Evolutionary conservation across 192 early-diverging fungal species (phyloP), one percentile per base, ranked within the genome.

Genomic region (Coemansia asiatica): DNA sequence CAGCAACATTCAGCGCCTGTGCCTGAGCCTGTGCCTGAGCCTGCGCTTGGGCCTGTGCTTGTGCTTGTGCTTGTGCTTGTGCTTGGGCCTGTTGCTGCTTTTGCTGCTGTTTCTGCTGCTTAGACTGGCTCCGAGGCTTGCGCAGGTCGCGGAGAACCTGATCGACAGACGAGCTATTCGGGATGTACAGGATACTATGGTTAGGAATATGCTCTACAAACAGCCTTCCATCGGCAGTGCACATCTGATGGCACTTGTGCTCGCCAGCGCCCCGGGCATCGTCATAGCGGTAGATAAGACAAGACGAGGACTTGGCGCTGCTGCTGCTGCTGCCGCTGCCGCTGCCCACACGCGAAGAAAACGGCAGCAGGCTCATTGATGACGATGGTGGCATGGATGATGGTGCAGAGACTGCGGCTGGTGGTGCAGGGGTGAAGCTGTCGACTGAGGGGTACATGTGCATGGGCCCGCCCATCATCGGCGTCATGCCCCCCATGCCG

Each of bases 131-230:
- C 27, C 67, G 60, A 10, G 51, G 50, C 67, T 64, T 68, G 61
- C 56, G 65, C 61, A 73, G 71, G 35, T 59, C 56, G 57, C 61
- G 28, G 0, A 73, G 71, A 56, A 58, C 67, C 46, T 74, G 66
- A 62, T 74, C 72, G 47, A 77, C 62, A 53, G 61, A 60, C 21
- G 69, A 67, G 38, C 55, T 54, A 9, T 66, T 61, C 35, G 75
- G 75, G n/a, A 72, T 61, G 36, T 68, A 77, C 29, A 77, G 49
- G 29, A 77, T 56, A 59, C 69, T 71, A 69, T 77, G 75, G 66
- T 72, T 72, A 36, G 75, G 75, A 23, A 77, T 60, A 51, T 77
- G 75, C 75, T 77, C 75, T 50, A 77, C 56, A 53, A 68, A 77
- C 56, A 77, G 56, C 40, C 75, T 69, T 4, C 75, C 75, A 56